A percentile compares a stretch with the other conserved stretches of the same genome.
Evolutionary conservation across 495 filamentous ascomycete species (phyloP).

Genomic region (Stereocaulon alpinum): DNA sequence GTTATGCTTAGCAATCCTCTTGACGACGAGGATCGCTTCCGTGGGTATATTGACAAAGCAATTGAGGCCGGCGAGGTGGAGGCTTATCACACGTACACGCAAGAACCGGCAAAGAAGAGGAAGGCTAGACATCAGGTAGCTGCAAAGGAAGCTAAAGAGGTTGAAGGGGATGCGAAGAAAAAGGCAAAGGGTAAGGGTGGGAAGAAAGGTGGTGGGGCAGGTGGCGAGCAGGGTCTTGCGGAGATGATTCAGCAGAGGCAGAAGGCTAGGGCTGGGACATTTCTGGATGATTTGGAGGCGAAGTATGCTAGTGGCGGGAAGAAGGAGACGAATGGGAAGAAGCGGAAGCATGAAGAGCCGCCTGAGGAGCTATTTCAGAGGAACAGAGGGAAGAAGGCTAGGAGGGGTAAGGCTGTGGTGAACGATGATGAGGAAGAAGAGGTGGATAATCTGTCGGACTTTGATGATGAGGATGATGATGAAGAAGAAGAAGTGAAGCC

Average conservation of each 20-base stretch:
- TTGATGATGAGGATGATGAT: neutral
- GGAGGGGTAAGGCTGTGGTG: constrained; percentile 3
- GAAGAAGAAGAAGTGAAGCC: constrained; percentile 12
- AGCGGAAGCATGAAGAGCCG: constrained; percentile 40
- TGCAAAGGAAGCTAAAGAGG: constrained; percentile 57
- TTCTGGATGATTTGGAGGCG: constrained; percentile 60
- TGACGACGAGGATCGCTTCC: constrained; percentile 80
- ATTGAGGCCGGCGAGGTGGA: constrained; percentile 58
- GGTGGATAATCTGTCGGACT: constrained; percentile 5
- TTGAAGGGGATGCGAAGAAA: constrained; percentile 59
- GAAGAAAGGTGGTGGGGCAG: constrained; percentile 30
- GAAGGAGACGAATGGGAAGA: constrained; percentile 23
- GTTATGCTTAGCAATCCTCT: constrained; percentile 79
- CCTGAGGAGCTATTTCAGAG: constrained; percentile 60
- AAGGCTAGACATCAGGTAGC: constrained; percentile 46
- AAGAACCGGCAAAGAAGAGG: constrained; percentile 56
- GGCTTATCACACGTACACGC: constrained; percentile 53
- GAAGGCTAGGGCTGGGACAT: constrained; percentile 37
- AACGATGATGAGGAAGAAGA: constrained; percentile 13
- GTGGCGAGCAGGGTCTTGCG: constrained; percentile 38
- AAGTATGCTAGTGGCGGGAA: constrained; percentile 48
- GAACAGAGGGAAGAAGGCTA: constrained; percentile 31
- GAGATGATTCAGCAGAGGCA: constrained; percentile 51
- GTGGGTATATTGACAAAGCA: constrained; percentile 68
- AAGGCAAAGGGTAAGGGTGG: constrained; percentile 43